These are phyloP conservation scores for Solanum hybrid DNA, from an alignment of 305 asterid genomes.

Conservation along the genomic window DNA sequence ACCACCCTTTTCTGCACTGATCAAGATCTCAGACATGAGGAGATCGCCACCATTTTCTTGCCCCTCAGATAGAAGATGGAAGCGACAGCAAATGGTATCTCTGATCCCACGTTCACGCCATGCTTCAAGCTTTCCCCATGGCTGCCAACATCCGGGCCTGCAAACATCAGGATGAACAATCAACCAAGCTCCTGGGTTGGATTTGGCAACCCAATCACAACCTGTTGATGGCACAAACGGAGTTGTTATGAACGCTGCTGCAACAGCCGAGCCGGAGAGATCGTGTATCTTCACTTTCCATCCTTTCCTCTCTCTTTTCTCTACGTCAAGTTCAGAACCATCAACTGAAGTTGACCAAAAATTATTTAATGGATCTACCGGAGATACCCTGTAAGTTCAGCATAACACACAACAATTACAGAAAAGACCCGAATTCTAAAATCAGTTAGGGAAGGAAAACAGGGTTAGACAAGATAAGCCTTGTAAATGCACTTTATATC, in stretches of 20 bases:
- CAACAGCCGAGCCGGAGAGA: slow-evolving; percentile 87
- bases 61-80: slow-evolving; percentile 63
- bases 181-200: slow-evolving; percentile 98
- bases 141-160: slow-evolving; percentile 82
- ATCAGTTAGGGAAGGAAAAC: not conserved
- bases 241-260: slow-evolving; percentile 88
- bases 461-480: not conserved
- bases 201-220: slow-evolving; percentile 87
- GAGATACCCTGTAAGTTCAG: slow-evolving; percentile 46
- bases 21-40: slow-evolving; percentile 59
- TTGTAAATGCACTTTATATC: not conserved
- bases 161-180: slow-evolving; percentile 74
- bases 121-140: slow-evolving; percentile 97
- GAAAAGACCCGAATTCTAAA: not conserved
- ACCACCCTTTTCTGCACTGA: slow-evolving; percentile 77
- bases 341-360: slow-evolving; percentile 54
- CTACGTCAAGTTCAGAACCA: slow-evolving; percentile 47
- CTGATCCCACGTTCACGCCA: slow-evolving; percentile 82
- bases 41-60: slow-evolving; percentile 57
- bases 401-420: not conserved
- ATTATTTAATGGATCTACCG: slow-evolving; percentile 55
- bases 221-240: slow-evolving; percentile 91
- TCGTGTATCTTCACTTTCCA: slow-evolving; percentile 92
- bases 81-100: slow-evolving; percentile 70
- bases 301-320: slow-evolving; percentile 81